phyloP scores from a whole-genome alignment of 2,329 filamentous ascomycete species.

The Exophiala spinifera region DNA sequence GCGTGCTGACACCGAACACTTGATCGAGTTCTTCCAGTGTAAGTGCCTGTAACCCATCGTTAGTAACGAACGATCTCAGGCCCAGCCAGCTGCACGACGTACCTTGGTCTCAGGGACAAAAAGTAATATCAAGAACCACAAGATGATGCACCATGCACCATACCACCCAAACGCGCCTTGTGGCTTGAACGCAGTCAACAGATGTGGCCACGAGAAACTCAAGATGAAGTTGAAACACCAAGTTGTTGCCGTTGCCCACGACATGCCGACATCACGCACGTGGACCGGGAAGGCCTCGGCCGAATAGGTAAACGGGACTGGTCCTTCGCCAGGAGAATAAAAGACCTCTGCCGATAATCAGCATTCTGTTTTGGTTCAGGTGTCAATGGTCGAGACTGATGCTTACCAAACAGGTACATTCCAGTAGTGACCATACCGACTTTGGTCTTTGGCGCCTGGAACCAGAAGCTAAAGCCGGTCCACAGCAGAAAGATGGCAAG shows the following conservation, averaged over 20 bases:
- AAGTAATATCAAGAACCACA: slow-evolving; percentile 50
- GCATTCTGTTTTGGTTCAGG: neutral
- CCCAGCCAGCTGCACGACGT: slow-evolving; percentile 2
- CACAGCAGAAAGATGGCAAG: slow-evolving; percentile 52
- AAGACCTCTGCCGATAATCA: slow-evolving; percentile 42
- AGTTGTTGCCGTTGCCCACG: slow-evolving; percentile 52
- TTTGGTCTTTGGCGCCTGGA: slow-evolving; percentile 36
- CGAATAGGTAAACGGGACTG: slow-evolving; percentile 63
- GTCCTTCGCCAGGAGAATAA: slow-evolving; percentile 57
- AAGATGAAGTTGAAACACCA: slow-evolving; percentile 58
- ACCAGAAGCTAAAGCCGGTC: slow-evolving; percentile 52
- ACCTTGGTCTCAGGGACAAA: slow-evolving; percentile 52
- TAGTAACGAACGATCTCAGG: neutral
- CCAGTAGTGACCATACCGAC: slow-evolving; percentile 46
- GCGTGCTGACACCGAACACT: slow-evolving; percentile 52
- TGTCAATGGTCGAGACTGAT: neutral
- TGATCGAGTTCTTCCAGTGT: slow-evolving; percentile 50
- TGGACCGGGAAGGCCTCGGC: slow-evolving; percentile 61
- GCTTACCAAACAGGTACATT: slow-evolving; percentile 8
- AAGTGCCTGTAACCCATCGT: slow-evolving; percentile 23
- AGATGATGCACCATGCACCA: slow-evolving; percentile 53
- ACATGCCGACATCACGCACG: slow-evolving; percentile 62
- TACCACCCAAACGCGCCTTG: slow-evolving; percentile 58
- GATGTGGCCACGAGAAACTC: slow-evolving; percentile 52
- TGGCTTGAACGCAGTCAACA: slow-evolving; percentile 48